Conservation (phyloP, 116 monocot genomes). For the Dioscorea cayenensis region DNA sequence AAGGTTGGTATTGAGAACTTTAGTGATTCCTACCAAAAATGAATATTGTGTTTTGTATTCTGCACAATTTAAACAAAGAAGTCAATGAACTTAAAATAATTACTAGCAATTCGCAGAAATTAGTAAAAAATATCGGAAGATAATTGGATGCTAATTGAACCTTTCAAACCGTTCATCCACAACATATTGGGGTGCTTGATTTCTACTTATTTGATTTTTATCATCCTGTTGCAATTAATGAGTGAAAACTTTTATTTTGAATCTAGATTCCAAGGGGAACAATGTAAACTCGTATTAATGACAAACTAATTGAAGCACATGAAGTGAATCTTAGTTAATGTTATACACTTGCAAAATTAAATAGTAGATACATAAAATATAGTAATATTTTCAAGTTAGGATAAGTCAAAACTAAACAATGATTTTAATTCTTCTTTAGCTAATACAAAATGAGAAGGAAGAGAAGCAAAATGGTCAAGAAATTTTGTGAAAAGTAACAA, state of each 20-base stretch:
- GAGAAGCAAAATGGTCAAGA: neutral
- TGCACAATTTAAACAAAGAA: constrained; percentile 19
- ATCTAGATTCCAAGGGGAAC: neutral
- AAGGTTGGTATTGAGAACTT: constrained; percentile 84
- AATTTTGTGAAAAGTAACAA: neutral
- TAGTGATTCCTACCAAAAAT: constrained; percentile 86
- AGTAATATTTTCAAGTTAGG: too few relatives aligned
- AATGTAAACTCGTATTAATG: too few relatives aligned
- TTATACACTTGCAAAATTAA: too few relatives aligned
- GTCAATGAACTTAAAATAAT: neutral
- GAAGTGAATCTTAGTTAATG: too few relatives aligned
- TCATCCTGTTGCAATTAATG: constrained; percentile 46
- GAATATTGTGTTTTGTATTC: constrained; percentile 77
- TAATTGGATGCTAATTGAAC: constrained; percentile 94
- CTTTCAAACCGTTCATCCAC: constrained; percentile 83
- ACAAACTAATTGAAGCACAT: too few relatives aligned
- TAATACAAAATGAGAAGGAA: neutral
- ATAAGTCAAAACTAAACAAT: neutral
- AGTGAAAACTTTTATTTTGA: neutral
- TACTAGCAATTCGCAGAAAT: neutral
- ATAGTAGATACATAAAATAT: too few relatives aligned
- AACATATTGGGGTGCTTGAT: constrained; percentile 74
- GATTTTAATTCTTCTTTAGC: neutral
- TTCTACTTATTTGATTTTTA: constrained; percentile 61
- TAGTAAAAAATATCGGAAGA: constrained; percentile 2